Conservation (phyloP, 768 basidiomycete species). For the Baorangia bicolor region DNA sequence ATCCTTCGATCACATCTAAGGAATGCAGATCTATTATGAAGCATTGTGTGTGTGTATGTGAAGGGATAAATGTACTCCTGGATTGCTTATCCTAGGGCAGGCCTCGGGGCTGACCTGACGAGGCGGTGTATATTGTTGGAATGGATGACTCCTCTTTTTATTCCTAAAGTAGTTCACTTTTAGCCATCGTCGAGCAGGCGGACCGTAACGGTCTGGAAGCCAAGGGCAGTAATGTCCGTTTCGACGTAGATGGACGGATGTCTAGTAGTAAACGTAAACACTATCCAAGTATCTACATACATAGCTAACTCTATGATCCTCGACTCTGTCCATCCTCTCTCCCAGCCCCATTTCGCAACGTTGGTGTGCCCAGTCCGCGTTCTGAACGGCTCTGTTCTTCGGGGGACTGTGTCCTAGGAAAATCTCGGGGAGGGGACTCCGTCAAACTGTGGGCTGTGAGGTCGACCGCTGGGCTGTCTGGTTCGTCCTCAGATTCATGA, state of each 20-base stretch:
- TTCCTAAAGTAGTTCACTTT: background rate
- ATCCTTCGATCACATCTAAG: slow-evolving; percentile 71
- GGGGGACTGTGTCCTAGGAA: slow-evolving; percentile 24
- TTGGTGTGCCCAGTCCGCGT: slow-evolving; percentile 63
- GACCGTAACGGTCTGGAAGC: background rate
- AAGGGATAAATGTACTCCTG: background rate
- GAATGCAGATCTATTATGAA: slow-evolving; percentile 66
- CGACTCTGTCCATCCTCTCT: slow-evolving; percentile 22
- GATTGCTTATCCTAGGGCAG: background rate
- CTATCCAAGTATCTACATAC: background rate
- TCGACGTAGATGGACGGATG: background rate
- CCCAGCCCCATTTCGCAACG: slow-evolving; percentile 49
- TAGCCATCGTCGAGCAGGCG: no score
- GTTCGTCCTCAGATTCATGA: slow-evolving; percentile 40
- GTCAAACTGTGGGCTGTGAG: slow-evolving; percentile 30
- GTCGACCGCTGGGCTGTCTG: slow-evolving; percentile 45
- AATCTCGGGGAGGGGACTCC: slow-evolving; percentile 13
- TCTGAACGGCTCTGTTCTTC: slow-evolving; percentile 57
- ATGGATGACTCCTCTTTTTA: background rate
- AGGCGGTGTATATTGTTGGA: background rate
- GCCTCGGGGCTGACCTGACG: background rate
- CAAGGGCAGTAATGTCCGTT: background rate
- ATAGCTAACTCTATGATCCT: background rate
- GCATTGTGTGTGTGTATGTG: slow-evolving; percentile 1
- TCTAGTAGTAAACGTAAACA: slow-evolving; percentile 6